These are phyloP conservation scores for Sechiopsis laciniata DNA, from an alignment of 306 rosid species.

Conservation along the genomic window DNA sequence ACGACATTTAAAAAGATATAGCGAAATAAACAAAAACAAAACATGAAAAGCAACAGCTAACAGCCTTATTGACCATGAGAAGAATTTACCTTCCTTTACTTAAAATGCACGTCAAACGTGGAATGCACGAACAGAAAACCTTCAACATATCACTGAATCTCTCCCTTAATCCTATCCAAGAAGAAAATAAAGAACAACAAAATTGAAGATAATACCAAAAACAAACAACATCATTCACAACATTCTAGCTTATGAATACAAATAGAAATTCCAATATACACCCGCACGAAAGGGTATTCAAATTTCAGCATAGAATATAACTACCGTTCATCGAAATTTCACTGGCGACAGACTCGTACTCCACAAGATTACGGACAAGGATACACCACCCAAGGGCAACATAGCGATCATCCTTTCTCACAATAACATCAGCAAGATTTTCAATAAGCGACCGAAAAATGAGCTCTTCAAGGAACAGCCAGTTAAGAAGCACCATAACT, in stretches of 20 bases:
- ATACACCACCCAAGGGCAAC: conserved; percentile 78
- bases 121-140: conserved; percentile 44
- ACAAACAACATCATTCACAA: not conserved
- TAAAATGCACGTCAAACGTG: conserved; percentile 38
- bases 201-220: not conserved
- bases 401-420: conserved; percentile 56
- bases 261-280: not conserved
- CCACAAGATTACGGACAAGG: conserved; percentile 54
- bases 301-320: not conserved
- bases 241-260: not conserved
- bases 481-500: conserved; percentile 54
- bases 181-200: not conserved
- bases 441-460: conserved; percentile 44
- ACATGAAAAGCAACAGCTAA: not conserved
- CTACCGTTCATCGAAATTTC: conserved; percentile 50
- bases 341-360: conserved; percentile 38
- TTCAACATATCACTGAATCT: conserved; percentile 56
- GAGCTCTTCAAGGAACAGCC: conserved; percentile 71
- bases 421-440: conserved; percentile 45
- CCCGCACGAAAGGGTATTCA: not conserved
- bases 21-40: not conserved
- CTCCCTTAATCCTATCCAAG: conserved; percentile 54
- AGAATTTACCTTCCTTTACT: conserved; percentile 61
- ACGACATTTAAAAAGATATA: not conserved
- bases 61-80: not conserved